These are phyloP conservation scores for Pseudopyricularia javanii DNA, from an alignment of 2,329 filamentous ascomycete genomes.

Conservation along the genomic window DNA sequence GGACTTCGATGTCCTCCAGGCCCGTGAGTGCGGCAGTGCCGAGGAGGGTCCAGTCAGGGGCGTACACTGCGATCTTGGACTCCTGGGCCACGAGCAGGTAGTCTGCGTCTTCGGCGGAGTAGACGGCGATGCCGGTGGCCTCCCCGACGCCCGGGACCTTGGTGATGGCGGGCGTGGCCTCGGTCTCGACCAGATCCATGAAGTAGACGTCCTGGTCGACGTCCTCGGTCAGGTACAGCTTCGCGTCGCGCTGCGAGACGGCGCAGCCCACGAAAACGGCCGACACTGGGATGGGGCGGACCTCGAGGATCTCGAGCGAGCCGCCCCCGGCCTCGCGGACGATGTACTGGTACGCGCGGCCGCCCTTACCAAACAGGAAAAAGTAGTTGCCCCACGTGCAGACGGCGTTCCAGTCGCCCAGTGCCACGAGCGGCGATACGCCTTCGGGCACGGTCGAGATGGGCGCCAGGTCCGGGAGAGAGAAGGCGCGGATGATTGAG, in stretches of 20 bases:
- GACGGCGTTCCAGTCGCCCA: constrained; percentile 34
- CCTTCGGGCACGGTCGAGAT: constrained; percentile 17
- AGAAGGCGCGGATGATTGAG: constrained; percentile 26
- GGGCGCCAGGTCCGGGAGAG: constrained; percentile 16
- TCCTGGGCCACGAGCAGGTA: constrained; percentile 28
- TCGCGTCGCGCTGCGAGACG: constrained; percentile 19
- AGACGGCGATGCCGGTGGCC: constrained; percentile 28
- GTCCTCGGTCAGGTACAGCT: constrained; percentile 26
- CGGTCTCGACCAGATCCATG: constrained; percentile 26
- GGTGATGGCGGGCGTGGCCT: constrained; percentile 19
- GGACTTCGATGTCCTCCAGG: constrained; percentile 25
- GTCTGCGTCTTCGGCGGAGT: constrained; percentile 16
- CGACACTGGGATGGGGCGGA: constrained; percentile 28
- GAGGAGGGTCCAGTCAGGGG: constrained; percentile 18
- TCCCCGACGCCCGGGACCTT: constrained; percentile 8
- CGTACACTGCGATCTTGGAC: constrained; percentile 25
- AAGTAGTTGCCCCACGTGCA: constrained; percentile 33
- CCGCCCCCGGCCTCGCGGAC: constrained; percentile 14
- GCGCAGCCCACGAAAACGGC: constrained; percentile 31
- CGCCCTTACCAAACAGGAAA: constrained; percentile 30
- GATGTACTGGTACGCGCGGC: constrained; percentile 22
- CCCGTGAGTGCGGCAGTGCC: constrained; percentile 24
- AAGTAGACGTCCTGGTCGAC: constrained; percentile 22
- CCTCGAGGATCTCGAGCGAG: constrained; percentile 23
- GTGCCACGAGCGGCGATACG: constrained; percentile 14